These are phyloP conservation scores for Claviceps pazoutovae DNA, from an alignment of 2,329 filamentous ascomycete species.

Conservation along the genomic window DNA sequence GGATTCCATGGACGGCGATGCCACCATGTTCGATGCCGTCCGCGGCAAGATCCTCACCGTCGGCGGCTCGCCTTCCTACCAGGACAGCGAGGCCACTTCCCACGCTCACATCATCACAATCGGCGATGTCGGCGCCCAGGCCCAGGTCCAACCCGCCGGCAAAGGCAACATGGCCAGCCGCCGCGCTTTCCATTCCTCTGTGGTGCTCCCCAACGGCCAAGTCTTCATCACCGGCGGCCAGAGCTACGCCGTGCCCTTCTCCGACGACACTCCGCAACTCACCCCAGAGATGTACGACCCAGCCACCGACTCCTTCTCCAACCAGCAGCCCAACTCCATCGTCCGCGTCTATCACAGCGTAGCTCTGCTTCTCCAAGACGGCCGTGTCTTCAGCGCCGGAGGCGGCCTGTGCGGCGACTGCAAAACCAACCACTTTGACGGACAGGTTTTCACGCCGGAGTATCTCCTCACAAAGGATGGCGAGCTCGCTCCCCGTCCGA, in stretches of 20 bases:
- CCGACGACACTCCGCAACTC: slow-evolving; percentile 26
- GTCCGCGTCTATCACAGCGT: slow-evolving; percentile 36
- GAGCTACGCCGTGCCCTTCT: slow-evolving; percentile 26
- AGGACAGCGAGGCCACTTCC: slow-evolving; percentile 24
- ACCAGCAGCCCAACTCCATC: slow-evolving; percentile 23
- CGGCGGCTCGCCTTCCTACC: slow-evolving; percentile 35
- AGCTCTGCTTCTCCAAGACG: slow-evolving; percentile 35
- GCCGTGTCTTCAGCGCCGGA: slow-evolving; percentile 34
- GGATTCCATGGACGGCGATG: slow-evolving; percentile 39
- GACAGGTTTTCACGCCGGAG: slow-evolving; percentile 39
- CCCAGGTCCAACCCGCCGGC: slow-evolving; percentile 5
- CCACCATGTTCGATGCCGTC: slow-evolving; percentile 45
- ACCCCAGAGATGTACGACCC: slow-evolving; percentile 34
- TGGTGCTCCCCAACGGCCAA: slow-evolving; percentile 34
- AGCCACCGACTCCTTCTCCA: slow-evolving; percentile 22
- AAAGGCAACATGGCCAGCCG: slow-evolving; percentile 18
- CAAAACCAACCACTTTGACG: slow-evolving; percentile 37
- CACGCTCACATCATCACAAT: slow-evolving; percentile 27
- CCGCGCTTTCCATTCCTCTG: slow-evolving; percentile 30
- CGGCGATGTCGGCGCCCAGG: slow-evolving; percentile 7
- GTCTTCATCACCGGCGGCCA: slow-evolving; percentile 36
- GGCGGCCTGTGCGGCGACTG: slow-evolving; percentile 37
- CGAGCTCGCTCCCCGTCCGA: slow-evolving; percentile 23
- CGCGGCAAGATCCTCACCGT: slow-evolving; percentile 40
- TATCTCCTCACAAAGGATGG: slow-evolving; percentile 38